Evolutionary conservation across 2,329 filamentous ascomycete species (phyloP).

Genomic region (Neoascochyta sp.): DNA sequence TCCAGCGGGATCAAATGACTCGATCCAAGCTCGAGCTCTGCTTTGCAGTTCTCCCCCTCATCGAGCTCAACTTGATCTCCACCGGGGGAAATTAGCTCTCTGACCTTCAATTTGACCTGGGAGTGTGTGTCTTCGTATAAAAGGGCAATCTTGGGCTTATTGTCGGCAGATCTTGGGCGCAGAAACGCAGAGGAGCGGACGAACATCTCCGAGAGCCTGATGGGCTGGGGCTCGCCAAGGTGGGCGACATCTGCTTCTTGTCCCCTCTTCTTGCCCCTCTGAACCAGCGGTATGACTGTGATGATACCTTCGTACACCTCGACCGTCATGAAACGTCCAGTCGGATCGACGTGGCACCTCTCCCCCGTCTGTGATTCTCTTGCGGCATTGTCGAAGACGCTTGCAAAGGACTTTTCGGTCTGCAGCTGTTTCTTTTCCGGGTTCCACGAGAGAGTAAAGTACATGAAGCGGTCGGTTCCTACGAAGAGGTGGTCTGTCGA

Average conservation of each 20-base stretch:
- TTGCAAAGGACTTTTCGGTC: conserved; percentile 57
- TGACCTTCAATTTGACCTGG: conserved; percentile 52
- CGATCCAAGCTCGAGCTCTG: conserved; percentile 57
- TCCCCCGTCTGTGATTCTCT: conserved; percentile 79
- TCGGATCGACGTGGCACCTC: conserved; percentile 78
- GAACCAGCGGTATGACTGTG: conserved; percentile 59
- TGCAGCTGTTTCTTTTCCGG: conserved; percentile 49
- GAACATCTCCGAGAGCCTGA: conserved; percentile 63
- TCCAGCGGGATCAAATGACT: conserved; percentile 61
- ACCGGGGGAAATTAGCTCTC: conserved; percentile 52
- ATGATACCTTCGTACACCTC: conserved; percentile 67
- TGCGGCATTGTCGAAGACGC: conserved; percentile 58
- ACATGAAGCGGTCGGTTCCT: conserved; percentile 83
- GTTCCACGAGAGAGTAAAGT: conserved; percentile 89
- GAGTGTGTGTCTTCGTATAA: conserved; percentile 62
- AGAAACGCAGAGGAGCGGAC: conserved; percentile 65
- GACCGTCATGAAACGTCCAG: conserved; percentile 63
- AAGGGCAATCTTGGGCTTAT: conserved; percentile 60
- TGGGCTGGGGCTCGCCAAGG: conserved; percentile 59
- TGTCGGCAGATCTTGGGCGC: conserved; percentile 49
- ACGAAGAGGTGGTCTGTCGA: conserved; percentile 83
- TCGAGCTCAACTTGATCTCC: conserved; percentile 54
- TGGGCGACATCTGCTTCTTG: conserved; percentile 51
- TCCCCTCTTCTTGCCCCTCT: conserved; percentile 50
- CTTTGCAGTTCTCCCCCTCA: conserved; percentile 49